Evolutionary conservation across 2,329 filamentous ascomycete species (phyloP), one percentile per base, ranked within the genome.

Genomic region (Aspergillus persii): DNA sequence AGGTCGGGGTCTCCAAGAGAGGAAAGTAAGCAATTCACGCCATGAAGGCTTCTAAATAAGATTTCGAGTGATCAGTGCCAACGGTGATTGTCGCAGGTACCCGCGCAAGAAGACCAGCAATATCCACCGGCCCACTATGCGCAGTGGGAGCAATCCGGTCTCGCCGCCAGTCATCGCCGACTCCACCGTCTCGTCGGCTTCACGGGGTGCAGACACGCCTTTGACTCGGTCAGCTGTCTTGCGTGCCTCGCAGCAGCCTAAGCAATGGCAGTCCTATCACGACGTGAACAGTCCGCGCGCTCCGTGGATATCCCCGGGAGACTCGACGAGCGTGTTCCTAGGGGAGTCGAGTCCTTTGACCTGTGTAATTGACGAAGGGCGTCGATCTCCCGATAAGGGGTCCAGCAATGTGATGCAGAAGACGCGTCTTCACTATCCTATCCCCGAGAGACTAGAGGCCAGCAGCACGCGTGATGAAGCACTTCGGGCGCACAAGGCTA

Each of bases 291-390:
- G 56, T 8, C 39, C 53, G 23, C 36, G 56, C 8, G 12, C 53
- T 4, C 27, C 57, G 1, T 56, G 57, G 57, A 29, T 56, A 15
- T 29, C 57, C 2, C 26, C 53, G 4, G 53, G 41, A 8, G 51
- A 58, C 26, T 31, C 53, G 27, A 11, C 57, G 9, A 53, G 23
- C n/a, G 49, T 50, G 18, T 81, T 81, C 53, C 74, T 82, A 4
- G 78, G 79, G 36, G 79, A 81, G 56, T 81, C 79, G 1, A 80
- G 75, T 53, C 80, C 81, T 1, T 72, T 83, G 47, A 78, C 80
- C 12, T 83, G 81, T 59, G 78, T 84, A 3, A 77, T 77, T 11
- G 78, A 80, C 36, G 76, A 80, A 53, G 68, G 64, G 4, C 66
- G 63, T 15, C 65, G 66, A 46, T 70, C 68, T 2, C 68, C 67